Conservation (phyloP, 306 rosid species). For the Prunus dulcis region DNA sequence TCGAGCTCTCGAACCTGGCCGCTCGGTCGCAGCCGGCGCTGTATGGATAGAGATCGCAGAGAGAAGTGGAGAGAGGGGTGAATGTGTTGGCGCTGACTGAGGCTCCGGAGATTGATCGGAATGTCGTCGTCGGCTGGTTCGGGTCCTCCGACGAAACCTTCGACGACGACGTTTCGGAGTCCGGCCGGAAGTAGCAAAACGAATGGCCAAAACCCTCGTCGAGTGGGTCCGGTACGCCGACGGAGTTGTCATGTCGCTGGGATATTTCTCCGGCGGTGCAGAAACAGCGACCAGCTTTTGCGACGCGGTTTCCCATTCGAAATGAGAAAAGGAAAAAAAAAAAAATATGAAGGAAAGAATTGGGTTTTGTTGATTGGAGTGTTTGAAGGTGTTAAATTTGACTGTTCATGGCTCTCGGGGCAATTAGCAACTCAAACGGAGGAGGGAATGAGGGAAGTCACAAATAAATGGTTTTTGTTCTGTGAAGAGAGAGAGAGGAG, state of each 20-base stretch:
- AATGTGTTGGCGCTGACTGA: conserved; percentile 76
- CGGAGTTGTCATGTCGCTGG: conserved; percentile 29
- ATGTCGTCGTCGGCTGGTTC: conserved; percentile 31
- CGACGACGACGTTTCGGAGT: conserved; percentile 22
- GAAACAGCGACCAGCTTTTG: conserved; percentile 40
- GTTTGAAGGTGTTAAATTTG: neutral
- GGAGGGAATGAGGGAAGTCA: conserved; percentile 13
- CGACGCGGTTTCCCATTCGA: conserved; percentile 67
- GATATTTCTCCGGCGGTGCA: conserved; percentile 54
- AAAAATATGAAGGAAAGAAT: neutral
- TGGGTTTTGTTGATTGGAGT: neutral
- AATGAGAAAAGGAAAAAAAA: neutral
- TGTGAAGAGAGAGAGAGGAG: neutral
- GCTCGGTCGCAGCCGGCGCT: conserved; percentile 44
- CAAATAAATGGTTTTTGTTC: neutral
- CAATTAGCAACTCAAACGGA: conserved; percentile 1
- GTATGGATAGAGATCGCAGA: conserved; percentile 34
- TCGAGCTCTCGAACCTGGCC: conserved; percentile 63
- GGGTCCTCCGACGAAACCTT: conserved; percentile 18
- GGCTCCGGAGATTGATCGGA: conserved; percentile 68
- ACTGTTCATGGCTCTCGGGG: conserved; percentile 17
- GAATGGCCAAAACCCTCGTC: conserved; percentile 57
- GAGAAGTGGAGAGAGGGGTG: conserved; percentile 54
- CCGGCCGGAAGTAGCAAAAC: conserved; percentile 55
- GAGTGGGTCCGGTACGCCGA: conserved; percentile 11